A percentile compares a stretch with the other conserved stretches of the same genome.
Conservation (phyloP, 202 grass and related monocot genomes). For the Musa balbisiana region DNA sequence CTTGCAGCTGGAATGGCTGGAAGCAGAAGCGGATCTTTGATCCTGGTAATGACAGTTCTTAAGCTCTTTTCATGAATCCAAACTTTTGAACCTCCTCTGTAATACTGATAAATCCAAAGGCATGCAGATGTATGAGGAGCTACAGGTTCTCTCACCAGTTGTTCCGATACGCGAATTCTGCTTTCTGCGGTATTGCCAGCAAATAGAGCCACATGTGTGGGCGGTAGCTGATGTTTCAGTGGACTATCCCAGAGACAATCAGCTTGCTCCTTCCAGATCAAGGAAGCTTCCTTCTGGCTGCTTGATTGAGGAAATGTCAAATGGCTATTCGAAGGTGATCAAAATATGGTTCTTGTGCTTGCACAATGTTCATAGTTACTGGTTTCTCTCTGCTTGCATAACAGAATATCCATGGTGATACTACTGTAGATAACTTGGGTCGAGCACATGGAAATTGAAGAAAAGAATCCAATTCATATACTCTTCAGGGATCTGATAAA, state of each 20-base stretch:
- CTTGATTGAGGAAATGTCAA: conserved; percentile 78
- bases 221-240: conserved; percentile 73
- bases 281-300: conserved; percentile 75
- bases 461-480: conserved; percentile 40
- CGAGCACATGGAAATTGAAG: conserved; percentile 78
- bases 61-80: neutral
- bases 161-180: conserved; percentile 64
- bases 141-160: conserved; percentile 63
- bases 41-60: conserved; percentile 44
- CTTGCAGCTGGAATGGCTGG: conserved; percentile 54
- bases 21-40: conserved; percentile 45
- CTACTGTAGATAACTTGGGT: conserved; percentile 75
- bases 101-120: neutral
- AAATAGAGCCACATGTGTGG: conserved; percentile 80
- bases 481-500: conserved; percentile 61
- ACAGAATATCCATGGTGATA: neutral
- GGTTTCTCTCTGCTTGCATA: neutral
- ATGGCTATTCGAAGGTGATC: conserved; percentile 81
- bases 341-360: neutral
- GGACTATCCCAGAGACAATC: conserved; percentile 44
- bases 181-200: conserved; percentile 95
- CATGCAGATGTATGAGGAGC: conserved; percentile 80
- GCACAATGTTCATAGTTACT: neutral
- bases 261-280: conserved; percentile 34
- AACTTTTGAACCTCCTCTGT: neutral